These are phyloP conservation scores for Phytopythium kandeliae DNA, from an alignment of 352 stramenopile species.

Conservation along the genomic window DNA sequence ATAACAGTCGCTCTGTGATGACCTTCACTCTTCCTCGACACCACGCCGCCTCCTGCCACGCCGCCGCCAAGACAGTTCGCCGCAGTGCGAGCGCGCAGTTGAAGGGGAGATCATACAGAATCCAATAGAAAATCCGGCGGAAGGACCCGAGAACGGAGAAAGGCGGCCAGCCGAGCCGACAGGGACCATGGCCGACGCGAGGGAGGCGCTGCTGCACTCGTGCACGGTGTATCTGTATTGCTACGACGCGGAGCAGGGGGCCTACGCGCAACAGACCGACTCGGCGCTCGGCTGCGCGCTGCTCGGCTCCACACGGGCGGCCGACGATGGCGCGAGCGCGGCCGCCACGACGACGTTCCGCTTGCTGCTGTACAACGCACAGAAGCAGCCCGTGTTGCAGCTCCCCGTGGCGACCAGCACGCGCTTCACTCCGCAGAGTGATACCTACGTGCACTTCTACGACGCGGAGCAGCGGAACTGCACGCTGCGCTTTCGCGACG, in stretches of 20 bases:
- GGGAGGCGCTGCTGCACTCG: constrained; percentile 52
- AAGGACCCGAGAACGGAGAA: neutral
- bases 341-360: constrained; percentile 22
- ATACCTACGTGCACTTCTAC: constrained; percentile 73
- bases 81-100: too few species aligned
- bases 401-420: constrained; percentile 25
- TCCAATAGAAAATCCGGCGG: neutral
- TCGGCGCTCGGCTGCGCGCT: constrained; percentile 59
- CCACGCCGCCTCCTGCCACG: too few species aligned
- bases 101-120: neutral
- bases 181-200: constrained; percentile 17
- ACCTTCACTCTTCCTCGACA: neutral
- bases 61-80: neutral
- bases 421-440: constrained; percentile 59
- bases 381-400: constrained; percentile 58
- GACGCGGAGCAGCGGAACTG: constrained; percentile 48
- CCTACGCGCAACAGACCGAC: constrained; percentile 55
- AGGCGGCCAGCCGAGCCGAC: neutral
- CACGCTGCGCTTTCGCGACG: constrained; percentile 75
- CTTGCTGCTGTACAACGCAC: constrained; percentile 65
- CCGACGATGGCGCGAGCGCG: neutral
- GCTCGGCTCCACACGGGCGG: constrained; percentile 10
- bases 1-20: neutral
- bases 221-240: constrained; percentile 67
- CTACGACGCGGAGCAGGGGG: constrained; percentile 41